Evolutionary conservation across 768 basidiomycete species (phyloP).

Genomic region (Chalciporus sphaerocephalus): DNA sequence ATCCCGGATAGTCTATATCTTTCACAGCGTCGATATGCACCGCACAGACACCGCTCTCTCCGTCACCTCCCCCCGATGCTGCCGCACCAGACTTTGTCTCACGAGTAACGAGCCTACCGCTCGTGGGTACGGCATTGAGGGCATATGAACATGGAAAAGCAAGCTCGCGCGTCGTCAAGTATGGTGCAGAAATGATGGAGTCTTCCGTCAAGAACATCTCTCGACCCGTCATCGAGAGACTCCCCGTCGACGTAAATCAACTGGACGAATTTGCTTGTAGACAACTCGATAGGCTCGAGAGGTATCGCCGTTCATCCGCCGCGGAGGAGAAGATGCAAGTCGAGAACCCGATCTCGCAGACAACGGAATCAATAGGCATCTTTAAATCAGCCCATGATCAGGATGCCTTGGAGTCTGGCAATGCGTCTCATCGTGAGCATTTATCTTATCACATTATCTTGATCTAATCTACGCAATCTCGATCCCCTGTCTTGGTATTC

Average conservation of each 20-base stretch:
- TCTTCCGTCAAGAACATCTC: conserved; percentile 78
- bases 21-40: conserved; percentile 8
- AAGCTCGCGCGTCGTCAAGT: conserved; percentile 83
- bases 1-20: conserved; percentile 2
- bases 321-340: conserved; percentile 29
- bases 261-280: conserved; percentile 87
- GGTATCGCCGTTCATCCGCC: conserved; percentile 42
- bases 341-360: conserved; percentile 11
- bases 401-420: background rate
- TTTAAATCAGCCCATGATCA: background rate
- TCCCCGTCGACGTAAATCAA: conserved; percentile 69
- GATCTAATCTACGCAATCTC: conserved; percentile 1
- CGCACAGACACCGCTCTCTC: conserved; percentile 12
- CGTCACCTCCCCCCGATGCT: conserved; percentile 12
- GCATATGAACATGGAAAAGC: conserved; percentile 83
- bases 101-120: conserved; percentile 64
- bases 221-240: conserved; percentile 72
- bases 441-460: conserved; percentile 6
- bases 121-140: conserved; percentile 67
- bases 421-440: conserved; percentile 3
- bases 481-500: background rate
- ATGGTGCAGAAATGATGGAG: conserved; percentile 85
- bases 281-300: conserved; percentile 71
- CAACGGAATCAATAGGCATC: background rate
- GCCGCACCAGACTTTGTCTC: conserved; percentile 38